These are phyloP conservation scores for Penicillium sp. DNA, from an alignment of 2,329 filamentous ascomycete genomes.

Conservation along the genomic window DNA sequence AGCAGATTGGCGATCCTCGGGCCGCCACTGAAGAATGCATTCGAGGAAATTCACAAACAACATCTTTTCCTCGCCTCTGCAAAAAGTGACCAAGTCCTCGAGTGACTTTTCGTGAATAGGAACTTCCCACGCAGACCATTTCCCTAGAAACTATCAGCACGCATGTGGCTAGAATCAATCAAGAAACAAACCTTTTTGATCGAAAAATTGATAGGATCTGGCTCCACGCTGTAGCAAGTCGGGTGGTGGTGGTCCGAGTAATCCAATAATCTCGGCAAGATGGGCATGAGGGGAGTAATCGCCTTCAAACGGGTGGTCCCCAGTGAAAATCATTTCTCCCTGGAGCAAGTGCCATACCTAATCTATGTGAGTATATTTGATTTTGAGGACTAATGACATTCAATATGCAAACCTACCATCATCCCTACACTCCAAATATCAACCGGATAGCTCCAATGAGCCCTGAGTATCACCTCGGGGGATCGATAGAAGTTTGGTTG, in stretches of 20 bases:
- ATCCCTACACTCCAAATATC: slow-evolving; percentile 50
- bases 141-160: slow-evolving; percentile 1
- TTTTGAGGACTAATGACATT: neutral
- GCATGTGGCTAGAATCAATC: too few species aligned
- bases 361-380: neutral
- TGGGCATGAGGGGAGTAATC: slow-evolving; percentile 7
- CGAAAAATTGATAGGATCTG: slow-evolving; percentile 5
- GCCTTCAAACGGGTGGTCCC: neutral
- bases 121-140: slow-evolving; percentile 2
- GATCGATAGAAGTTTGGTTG: slow-evolving; percentile 33
- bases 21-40: slow-evolving; percentile 12
- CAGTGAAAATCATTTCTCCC: slow-evolving; percentile 21
- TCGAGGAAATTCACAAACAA: slow-evolving; percentile 13
- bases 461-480: slow-evolving; percentile 44
- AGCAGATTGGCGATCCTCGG: slow-evolving; percentile 12
- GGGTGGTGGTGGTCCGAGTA: slow-evolving; percentile 5
- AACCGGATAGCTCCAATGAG: slow-evolving; percentile 43
- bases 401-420: slow-evolving; percentile 37
- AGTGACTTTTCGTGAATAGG: neutral
- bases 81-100: slow-evolving; percentile 1
- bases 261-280: slow-evolving; percentile 5
- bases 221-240: slow-evolving; percentile 1
- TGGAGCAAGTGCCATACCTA: slow-evolving; percentile 48
- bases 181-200: slow-evolving; percentile 5
- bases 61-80: slow-evolving; percentile 9